Evolutionary conservation across 768 basidiomycete species (phyloP).

Genomic region (Boletus rubroflammeus): DNA sequence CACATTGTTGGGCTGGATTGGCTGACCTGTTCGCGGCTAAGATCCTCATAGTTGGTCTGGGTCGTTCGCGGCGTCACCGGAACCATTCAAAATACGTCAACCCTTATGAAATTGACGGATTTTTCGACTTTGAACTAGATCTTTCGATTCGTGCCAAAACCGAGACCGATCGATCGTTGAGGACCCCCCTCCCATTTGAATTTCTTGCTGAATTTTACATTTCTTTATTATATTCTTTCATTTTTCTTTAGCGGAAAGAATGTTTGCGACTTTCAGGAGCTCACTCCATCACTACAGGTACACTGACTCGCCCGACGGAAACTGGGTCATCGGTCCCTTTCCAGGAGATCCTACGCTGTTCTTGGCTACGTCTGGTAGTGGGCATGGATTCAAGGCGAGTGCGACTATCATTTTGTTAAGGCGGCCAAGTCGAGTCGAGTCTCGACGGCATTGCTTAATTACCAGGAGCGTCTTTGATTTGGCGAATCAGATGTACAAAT

Average conservation of each 20-base stretch:
- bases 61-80: neutral
- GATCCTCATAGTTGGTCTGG: neutral
- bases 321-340: slow-evolving; percentile 86
- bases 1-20: neutral
- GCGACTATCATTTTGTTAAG: neutral
- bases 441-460: neutral
- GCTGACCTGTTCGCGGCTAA: neutral
- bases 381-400: slow-evolving; percentile 80
- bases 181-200: slow-evolving; percentile 8
- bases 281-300: slow-evolving; percentile 55
- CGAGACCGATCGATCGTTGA: neutral
- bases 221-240: slow-evolving; percentile 2
- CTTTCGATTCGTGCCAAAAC: neutral
- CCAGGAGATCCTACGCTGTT: slow-evolving; percentile 57
- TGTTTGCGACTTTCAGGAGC: neutral
- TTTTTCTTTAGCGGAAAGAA: neutral
- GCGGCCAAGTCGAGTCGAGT: neutral
- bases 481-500: neutral
- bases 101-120: neutral
- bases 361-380: slow-evolving; percentile 84
- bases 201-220: neutral
- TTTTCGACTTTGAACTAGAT: slow-evolving; percentile 1
- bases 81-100: neutral
- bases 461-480: neutral
- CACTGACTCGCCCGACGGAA: slow-evolving; percentile 77